Evolutionary conservation across 202 grass and related monocot genomes (phyloP).

Genomic region (Schoenoplectus tabernaemontani): DNA sequence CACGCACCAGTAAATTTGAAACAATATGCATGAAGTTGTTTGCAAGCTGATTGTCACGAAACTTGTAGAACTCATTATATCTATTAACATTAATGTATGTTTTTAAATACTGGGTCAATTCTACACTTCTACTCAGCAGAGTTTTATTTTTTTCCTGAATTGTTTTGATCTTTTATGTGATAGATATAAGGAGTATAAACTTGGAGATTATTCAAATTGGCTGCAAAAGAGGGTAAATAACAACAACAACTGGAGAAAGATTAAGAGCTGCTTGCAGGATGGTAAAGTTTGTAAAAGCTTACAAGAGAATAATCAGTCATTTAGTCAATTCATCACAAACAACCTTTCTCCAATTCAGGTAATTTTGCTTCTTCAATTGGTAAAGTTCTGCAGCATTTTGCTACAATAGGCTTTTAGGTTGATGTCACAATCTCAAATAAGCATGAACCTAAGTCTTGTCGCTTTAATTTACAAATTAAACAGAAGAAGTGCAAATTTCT

Average conservation of each 20-base stretch:
- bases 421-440: not conserved
- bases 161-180: not conserved
- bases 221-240: conserved; percentile 60
- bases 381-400: conserved; percentile 34
- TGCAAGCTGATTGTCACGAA: no score
- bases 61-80: not conserved
- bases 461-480: not conserved
- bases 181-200: conserved; percentile 76
- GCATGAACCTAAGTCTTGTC: not conserved
- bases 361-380: conserved; percentile 34
- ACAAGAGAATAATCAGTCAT: conserved; percentile 33
- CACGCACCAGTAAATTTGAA: no score
- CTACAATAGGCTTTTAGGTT: conserved; percentile 27
- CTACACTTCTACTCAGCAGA: not conserved
- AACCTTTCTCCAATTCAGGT: conserved; percentile 87
- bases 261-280: conserved; percentile 81
- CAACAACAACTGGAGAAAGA: conserved; percentile 55
- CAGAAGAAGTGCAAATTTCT: not conserved
- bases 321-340: conserved; percentile 46
- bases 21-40: no score
- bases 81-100: no score
- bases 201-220: conserved; percentile 83
- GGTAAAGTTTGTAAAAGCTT: conserved; percentile 66
- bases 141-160: not conserved
- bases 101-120: not conserved